A percentile compares a stretch with the other conserved stretches of the same genome.
phyloP scores from a whole-genome alignment of 345 rosid species.

The Moringa oleifera region DNA sequence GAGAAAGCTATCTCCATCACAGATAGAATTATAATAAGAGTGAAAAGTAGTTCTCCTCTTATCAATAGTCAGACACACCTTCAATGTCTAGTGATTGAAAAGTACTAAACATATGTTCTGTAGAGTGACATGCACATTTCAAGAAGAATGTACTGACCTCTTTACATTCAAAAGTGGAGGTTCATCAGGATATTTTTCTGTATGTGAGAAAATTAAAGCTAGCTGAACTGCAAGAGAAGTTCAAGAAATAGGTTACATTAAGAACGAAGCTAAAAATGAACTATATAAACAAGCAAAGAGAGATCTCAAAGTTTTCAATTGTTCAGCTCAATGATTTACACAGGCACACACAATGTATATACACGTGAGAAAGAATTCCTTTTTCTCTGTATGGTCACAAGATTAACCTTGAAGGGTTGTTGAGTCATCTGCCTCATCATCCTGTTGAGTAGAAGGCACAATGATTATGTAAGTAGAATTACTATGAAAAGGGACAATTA shows the following conservation, averaged over 20 bases:
- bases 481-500: neutral
- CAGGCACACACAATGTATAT: neutral
- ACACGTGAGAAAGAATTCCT: too few species aligned
- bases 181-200: slow-evolving; percentile 86
- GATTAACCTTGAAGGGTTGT: slow-evolving; percentile 59
- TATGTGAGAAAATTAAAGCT: slow-evolving; percentile 83
- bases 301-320: neutral
- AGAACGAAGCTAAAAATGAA: slow-evolving; percentile 5
- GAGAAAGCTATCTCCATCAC: too few species aligned
- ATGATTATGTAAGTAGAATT: neutral
- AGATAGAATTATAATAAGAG: too few species aligned
- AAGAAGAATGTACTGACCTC: slow-evolving; percentile 41
- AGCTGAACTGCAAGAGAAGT: slow-evolving; percentile 67
- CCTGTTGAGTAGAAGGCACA: slow-evolving; percentile 41
- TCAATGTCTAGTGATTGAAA: too few species aligned
- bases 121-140: neutral
- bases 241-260: slow-evolving; percentile 14
- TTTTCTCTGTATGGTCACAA: too few species aligned
- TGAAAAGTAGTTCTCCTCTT: too few species aligned
- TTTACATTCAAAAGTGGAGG: slow-evolving; percentile 72
- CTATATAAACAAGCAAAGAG: slow-evolving; percentile 2
- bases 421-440: slow-evolving; percentile 67
- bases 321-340: neutral
- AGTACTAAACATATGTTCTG: neutral
- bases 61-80: too few species aligned